These are phyloP conservation scores for Puccinia novopanici DNA, from an alignment of 1,284 basidiomycete species.

Conservation along the genomic window DNA sequence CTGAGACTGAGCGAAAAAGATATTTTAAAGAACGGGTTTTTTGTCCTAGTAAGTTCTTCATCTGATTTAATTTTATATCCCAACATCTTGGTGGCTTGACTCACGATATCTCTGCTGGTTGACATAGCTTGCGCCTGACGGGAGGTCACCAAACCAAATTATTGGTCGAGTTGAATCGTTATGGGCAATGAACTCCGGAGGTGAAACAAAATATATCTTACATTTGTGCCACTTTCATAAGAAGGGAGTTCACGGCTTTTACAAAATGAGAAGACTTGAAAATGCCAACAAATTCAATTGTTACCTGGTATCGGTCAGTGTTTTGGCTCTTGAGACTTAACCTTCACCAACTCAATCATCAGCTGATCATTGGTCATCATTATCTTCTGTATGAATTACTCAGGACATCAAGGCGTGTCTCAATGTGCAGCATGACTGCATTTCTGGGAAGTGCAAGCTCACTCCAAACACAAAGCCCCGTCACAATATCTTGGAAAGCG, in stretches of 20 bases:
- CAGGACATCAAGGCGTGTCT: slow-evolving; percentile 1
- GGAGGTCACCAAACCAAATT: background rate
- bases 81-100: no score
- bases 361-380: no score
- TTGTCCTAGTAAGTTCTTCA: background rate
- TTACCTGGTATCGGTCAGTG: background rate
- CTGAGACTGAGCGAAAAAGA: background rate
- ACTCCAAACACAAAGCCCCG: no score
- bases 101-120: no score
- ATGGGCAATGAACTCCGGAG: background rate
- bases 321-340: background rate
- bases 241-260: background rate
- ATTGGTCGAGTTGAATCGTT: background rate
- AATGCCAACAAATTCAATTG: background rate
- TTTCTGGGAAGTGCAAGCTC: no score
- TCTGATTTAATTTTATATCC: background rate
- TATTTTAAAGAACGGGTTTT: background rate
- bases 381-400: no score
- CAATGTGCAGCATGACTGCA: slow-evolving; percentile 3
- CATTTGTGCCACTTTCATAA: background rate
- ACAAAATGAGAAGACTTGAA: background rate
- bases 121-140: background rate
- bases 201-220: background rate
- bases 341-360: background rate
- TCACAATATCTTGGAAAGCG: no score